A percentile compares a stretch with the other conserved stretches of the same genome.
phyloP scores from a whole-genome alignment of 2,329 filamentous ascomycete species.

The Ophiostoma sp. region DNA sequence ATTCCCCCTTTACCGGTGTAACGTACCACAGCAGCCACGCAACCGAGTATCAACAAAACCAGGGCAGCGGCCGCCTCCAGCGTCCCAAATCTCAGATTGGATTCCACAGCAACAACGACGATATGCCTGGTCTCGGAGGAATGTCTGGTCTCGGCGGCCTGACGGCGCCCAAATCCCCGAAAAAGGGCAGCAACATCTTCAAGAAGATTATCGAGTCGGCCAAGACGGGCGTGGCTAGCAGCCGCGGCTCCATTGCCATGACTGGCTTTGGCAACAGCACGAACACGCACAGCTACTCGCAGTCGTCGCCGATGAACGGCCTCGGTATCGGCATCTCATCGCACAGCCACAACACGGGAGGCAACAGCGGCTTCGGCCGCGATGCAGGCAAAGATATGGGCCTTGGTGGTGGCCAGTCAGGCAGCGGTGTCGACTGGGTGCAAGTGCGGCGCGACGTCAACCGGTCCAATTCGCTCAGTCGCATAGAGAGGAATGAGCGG shows the following conservation, averaged over 20 bases:
- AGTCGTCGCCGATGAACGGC: slow-evolving; percentile 41
- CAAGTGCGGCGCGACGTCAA: slow-evolving; percentile 95
- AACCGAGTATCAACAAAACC: slow-evolving; percentile 41
- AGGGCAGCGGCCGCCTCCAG: slow-evolving; percentile 29
- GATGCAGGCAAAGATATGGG: slow-evolving; percentile 58
- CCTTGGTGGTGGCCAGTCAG: slow-evolving; percentile 38
- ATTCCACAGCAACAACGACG: slow-evolving; percentile 47
- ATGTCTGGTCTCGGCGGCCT: slow-evolving; percentile 72
- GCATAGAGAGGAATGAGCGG: slow-evolving; percentile 78
- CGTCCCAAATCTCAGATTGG: slow-evolving; percentile 62
- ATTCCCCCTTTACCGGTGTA: slow-evolving; percentile 67
- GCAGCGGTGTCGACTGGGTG: slow-evolving; percentile 76
- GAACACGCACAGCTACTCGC: slow-evolving; percentile 28
- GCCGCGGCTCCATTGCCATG: slow-evolving; percentile 74
- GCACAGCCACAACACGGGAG: slow-evolving; percentile 12
- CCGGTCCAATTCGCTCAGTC: slow-evolving; percentile 85
- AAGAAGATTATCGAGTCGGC: slow-evolving; percentile 92
- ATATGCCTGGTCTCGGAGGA: slow-evolving; percentile 39
- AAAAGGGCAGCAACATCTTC: slow-evolving; percentile 82
- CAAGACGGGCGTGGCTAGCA: slow-evolving; percentile 87
- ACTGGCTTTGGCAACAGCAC: slow-evolving; percentile 41
- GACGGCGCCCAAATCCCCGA: slow-evolving; percentile 61
- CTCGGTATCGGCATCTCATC: slow-evolving; percentile 25
- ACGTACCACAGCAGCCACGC: slow-evolving; percentile 88
- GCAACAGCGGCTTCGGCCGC: slow-evolving; percentile 42